Conservation (phyloP, 2,329 filamentous ascomycete genomes). For the Aspergillus glaucus region DNA sequence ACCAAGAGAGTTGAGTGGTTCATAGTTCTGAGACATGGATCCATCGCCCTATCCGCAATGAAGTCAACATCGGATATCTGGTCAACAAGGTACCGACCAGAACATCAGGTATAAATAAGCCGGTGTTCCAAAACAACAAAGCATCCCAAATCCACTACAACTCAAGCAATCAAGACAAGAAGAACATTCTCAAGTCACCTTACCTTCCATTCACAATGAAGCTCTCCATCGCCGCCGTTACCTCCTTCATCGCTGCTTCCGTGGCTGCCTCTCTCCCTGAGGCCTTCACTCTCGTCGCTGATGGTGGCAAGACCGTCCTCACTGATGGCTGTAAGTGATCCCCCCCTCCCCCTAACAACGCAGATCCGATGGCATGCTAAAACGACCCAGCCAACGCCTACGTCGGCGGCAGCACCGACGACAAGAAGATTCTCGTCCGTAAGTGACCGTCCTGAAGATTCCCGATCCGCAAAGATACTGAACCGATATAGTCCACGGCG, state of each 20-base stretch:
- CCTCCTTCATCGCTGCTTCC: slow-evolving; percentile 2
- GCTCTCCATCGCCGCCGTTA: slow-evolving; percentile 7
- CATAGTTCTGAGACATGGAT: background rate
- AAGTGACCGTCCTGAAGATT: background rate
- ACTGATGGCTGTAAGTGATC: slow-evolving; percentile 19
- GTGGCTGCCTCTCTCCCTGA: slow-evolving; percentile 6
- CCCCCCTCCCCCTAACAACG: background rate
- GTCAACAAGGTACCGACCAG: background rate
- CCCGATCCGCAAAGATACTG: background rate
- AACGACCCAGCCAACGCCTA: background rate
- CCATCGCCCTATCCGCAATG: background rate
- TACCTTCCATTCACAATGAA: slow-evolving; percentile 4
- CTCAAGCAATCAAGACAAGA: background rate
- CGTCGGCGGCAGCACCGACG: slow-evolving; percentile 9
- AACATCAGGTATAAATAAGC: background rate
- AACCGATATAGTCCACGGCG: slow-evolving; percentile 8
- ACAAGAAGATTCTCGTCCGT: slow-evolving; percentile 19
- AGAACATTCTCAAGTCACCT: background rate
- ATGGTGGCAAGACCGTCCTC: slow-evolving; percentile 8
- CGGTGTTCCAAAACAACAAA: background rate
- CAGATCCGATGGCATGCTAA: background rate
- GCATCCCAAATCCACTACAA: background rate
- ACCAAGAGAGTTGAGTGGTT: too few species aligned
- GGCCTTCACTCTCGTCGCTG: slow-evolving; percentile 8
- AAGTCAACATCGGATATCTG: background rate